A percentile compares a stretch with the other conserved stretches of the same genome.
Evolutionary conservation across 331 rosid species (phyloP).

Genomic region (Malus hybrid): DNA sequence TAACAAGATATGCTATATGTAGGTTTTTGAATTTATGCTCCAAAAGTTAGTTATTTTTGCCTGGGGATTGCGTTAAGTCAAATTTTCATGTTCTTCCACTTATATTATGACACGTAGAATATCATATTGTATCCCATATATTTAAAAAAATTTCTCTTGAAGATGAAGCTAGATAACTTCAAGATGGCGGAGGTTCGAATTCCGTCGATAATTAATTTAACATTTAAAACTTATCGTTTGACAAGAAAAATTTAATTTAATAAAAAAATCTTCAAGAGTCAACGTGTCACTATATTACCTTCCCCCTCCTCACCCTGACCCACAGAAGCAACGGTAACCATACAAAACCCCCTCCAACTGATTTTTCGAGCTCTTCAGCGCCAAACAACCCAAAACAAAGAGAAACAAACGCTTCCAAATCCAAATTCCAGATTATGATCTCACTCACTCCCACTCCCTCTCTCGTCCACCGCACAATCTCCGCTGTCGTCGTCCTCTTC

Average conservation of each 20-base stretch:
- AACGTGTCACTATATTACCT: slow-evolving; percentile 29
- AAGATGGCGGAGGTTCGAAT: rapidly evolving
- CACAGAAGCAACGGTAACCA: slow-evolving; percentile 30
- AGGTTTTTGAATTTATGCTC: not conserved
- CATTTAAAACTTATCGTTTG: too few relatives aligned
- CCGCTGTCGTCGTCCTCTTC: slow-evolving; percentile 11
- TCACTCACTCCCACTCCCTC: slow-evolving; percentile 14
- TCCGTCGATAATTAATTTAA: rapidly evolving
- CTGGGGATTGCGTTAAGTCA: too few relatives aligned
- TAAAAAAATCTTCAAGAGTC: too few relatives aligned
- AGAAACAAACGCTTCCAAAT: not conserved
- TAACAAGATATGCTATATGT: not conserved
- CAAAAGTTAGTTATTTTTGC: not conserved
- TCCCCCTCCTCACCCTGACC: not conserved
- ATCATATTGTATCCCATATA: rapidly evolving
- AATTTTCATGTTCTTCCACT: too few relatives aligned
- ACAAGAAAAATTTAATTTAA: too few relatives aligned
- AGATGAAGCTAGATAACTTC: not conserved
- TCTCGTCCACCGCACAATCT: slow-evolving; percentile 6
- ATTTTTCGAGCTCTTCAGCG: not conserved
- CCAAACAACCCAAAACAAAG: not conserved
- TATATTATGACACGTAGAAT: too few relatives aligned
- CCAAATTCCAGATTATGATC: slow-evolving; percentile 22
- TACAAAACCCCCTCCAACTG: not conserved
- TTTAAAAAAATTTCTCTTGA: too few relatives aligned